Conservation (phyloP, 78 protist genomes). For the Creolimax fragrantissima region DNA sequence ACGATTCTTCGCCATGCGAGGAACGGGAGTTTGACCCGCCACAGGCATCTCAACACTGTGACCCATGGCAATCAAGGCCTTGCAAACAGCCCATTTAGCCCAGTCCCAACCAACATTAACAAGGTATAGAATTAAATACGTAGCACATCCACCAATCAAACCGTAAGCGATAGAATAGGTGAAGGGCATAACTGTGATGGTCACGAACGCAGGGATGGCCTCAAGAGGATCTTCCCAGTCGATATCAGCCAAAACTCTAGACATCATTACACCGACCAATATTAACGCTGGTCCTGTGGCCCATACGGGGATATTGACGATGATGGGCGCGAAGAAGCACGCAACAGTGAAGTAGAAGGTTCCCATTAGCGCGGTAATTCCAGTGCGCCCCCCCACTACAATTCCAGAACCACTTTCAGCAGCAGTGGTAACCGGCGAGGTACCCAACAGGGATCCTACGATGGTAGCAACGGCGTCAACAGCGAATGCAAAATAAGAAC, state of each 20-base stretch:
- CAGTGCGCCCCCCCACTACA: slow-evolving; percentile 21
- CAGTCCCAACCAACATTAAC: not conserved
- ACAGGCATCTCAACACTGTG: not conserved
- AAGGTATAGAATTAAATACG: not conserved
- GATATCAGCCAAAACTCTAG: not conserved
- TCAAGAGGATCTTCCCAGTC: slow-evolving; percentile 7
- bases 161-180: slow-evolving; percentile 25
- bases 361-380: not conserved
- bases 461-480: slow-evolving; percentile 22
- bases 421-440: slow-evolving; percentile 6
- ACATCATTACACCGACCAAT: slow-evolving; percentile 8
- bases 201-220: slow-evolving; percentile 22
- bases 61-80: not conserved
- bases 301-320: not conserved
- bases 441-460: not conserved
- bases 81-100: not conserved
- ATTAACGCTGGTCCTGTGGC: slow-evolving; percentile 18
- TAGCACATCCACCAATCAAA: not conserved
- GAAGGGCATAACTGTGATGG: slow-evolving; percentile 5
- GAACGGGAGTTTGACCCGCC: not conserved
- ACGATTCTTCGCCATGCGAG: not conserved
- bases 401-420: slow-evolving; percentile 10
- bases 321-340: slow-evolving; percentile 12
- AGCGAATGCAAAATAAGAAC: not conserved
- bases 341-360: not conserved